Evolutionary conservation across 371 early-diverging fungal genomes (phyloP), one percentile per base, ranked within the genome.

Genomic region (Haplosporangium sp.): DNA sequence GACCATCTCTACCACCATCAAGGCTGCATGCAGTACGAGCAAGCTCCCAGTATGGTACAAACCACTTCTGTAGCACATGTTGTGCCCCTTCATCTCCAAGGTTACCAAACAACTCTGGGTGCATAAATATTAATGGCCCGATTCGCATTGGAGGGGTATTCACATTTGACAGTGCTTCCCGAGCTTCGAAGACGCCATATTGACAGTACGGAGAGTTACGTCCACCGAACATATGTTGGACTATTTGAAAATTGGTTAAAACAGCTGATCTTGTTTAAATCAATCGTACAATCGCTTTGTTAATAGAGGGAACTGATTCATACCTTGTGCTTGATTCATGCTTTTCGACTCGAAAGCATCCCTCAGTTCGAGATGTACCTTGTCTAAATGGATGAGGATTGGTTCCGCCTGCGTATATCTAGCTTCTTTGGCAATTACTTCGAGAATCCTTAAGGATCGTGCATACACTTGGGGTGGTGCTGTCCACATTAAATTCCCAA

Each of bases 401-500:
- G 66, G 63, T 4, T 62, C 40, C 0, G 70, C 61, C 44, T 75
- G 76, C 4, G 69, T 35, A 20, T 65, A 67, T 0, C 69, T 71
- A 1, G 76, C 72, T 34, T 75, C 76, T 37, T 62, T 59, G 0
- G 69, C 76, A 38, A 81, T 81, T 15, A 68, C 68, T 9, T 65
- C 61, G 5, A 81, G 67, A 8, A 81, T 69, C 27, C 50, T 57
- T 56, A 81, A 63, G 15, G 75, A 75, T 7, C 53, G 39, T 8
- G 20, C 37, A 20, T 71, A 81, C 35, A 81, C 82, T 2, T 65
- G 44, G 1, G 37, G 42, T 3, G 75, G 76, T 0, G 76, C 60
- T 13, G 71, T 52, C 75, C 75, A 81, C 82, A 74, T 75, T 56
- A 81, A 59, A 50, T 81, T 81, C 19, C 72, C 72, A 19, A 63